Percentiles rank a stretch among this genome's conserved stretches.
Evolutionary conservation across 352 stramenopile genomes (phyloP).

Genomic region (Globisporangium solare): DNA sequence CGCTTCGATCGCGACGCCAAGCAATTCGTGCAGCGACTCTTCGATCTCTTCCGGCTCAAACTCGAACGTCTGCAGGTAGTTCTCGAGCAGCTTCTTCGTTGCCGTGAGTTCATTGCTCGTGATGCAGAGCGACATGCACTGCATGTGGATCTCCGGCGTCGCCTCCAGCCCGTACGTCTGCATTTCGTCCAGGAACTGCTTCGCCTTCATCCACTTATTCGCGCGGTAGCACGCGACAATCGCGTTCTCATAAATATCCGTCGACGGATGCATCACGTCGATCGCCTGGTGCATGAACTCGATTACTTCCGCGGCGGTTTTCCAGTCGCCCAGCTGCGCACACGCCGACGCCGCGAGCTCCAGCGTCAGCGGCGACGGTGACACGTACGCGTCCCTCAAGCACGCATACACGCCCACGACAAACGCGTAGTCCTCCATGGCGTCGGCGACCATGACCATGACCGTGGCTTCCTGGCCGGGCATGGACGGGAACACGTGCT

Average conservation of each 20-base stretch:
- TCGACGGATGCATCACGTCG: constrained; percentile 65
- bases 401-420: constrained; percentile 56
- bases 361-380: constrained; percentile 63
- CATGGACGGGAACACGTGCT: constrained; percentile 62
- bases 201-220: constrained; percentile 66
- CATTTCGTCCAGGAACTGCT: constrained; percentile 69
- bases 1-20: constrained; percentile 34
- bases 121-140: constrained; percentile 50
- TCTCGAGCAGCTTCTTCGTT: constrained; percentile 35
- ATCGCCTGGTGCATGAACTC: constrained; percentile 64
- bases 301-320: constrained; percentile 52
- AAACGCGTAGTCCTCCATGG: constrained; percentile 46
- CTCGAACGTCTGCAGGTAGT: constrained; percentile 37
- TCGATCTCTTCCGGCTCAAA: constrained; percentile 31
- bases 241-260: constrained; percentile 72
- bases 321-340: constrained; percentile 46
- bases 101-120: constrained; percentile 45
- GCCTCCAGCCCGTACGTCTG: constrained; percentile 44
- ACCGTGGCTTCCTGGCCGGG: constrained; percentile 68
- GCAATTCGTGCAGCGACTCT: constrained; percentile 34
- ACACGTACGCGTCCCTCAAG: constrained; percentile 47
- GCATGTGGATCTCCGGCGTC: constrained; percentile 41
- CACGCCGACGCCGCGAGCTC: constrained; percentile 60
- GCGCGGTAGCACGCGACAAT: constrained; percentile 42
- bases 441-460: constrained; percentile 74